A percentile compares a stretch with the other conserved stretches of the same genome.
Evolutionary conservation across 192 early-diverging fungal species (phyloP).

Genomic region (Phycomyces nitens): DNA sequence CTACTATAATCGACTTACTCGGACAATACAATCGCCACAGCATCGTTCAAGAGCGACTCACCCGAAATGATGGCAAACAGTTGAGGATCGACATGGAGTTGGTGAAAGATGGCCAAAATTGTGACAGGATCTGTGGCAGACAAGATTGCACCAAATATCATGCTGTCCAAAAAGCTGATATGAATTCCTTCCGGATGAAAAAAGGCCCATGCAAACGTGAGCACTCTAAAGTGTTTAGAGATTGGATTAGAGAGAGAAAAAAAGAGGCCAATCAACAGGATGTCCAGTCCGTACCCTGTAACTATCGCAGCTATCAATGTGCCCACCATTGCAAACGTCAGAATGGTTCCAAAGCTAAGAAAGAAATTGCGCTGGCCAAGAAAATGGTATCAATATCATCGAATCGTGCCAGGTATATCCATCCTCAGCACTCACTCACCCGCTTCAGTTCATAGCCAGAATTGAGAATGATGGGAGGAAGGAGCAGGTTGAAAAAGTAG

Average conservation of each 20-base stretch:
- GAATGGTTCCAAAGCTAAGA: constrained; percentile 82
- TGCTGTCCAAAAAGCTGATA: constrained; percentile 84
- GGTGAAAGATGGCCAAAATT: constrained; percentile 91
- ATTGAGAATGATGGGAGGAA: constrained; percentile 97
- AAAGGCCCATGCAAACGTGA: constrained; percentile 66
- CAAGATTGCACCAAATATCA: constrained; percentile 92
- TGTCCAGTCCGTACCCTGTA: constrained; percentile 82
- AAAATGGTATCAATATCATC: no score
- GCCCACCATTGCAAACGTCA: constrained; percentile 91
- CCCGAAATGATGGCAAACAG: constrained; percentile 97
- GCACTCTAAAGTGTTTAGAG: no score
- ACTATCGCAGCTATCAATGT: constrained; percentile 90
- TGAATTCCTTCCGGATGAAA: constrained; percentile 67
- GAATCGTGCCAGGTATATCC: no score
- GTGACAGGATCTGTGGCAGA: constrained; percentile 98
- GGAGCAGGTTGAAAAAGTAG: constrained; percentile 93
- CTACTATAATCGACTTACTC: constrained; percentile 40
- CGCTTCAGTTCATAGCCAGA: constrained; percentile 95
- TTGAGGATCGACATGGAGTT: constrained; percentile 90
- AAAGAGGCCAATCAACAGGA: no score
- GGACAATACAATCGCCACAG: constrained; percentile 97
- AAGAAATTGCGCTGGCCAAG: constrained; percentile 82
- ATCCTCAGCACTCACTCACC: constrained; percentile 38
- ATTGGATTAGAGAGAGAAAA: no score
- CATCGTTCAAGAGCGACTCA: constrained; percentile 93